A percentile compares a stretch with the other conserved stretches of the same genome.
These are phyloP conservation scores for Clonostachys chloroleuca DNA, from an alignment of 2,329 filamentous ascomycete species.

Conservation along the genomic window DNA sequence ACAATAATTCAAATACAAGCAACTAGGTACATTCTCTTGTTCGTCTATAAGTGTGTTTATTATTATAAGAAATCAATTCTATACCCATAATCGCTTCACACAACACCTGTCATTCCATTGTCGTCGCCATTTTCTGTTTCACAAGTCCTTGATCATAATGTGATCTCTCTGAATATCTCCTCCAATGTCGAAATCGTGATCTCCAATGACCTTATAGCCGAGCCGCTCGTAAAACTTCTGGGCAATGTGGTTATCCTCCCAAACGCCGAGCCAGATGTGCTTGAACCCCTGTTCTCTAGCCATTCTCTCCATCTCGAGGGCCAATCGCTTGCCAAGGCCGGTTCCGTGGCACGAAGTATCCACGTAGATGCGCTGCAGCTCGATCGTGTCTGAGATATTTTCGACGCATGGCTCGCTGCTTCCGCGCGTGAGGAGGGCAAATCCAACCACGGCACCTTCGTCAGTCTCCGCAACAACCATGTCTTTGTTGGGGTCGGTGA, in stretches of 20 bases:
- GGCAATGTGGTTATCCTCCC: conserved; percentile 37
- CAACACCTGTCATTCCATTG: too few species aligned
- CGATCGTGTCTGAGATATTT: conserved; percentile 18
- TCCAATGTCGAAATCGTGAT: conserved; percentile 35
- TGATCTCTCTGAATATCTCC: conserved; percentile 32
- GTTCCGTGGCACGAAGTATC: conserved; percentile 22
- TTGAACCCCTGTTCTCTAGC: conserved; percentile 27
- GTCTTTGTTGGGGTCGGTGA: conserved; percentile 15
- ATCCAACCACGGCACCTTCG: conserved; percentile 23
- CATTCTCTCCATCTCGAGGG: conserved; percentile 17
- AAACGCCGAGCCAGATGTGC: conserved; percentile 40
- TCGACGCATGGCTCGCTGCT: conserved; percentile 29
- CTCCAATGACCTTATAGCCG: conserved; percentile 31
- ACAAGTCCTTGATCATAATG: conserved; percentile 29
- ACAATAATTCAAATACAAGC: too few species aligned
- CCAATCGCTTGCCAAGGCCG: conserved; percentile 29
- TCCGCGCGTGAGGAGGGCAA: conserved; percentile 29
- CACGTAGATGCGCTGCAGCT: conserved; percentile 39
- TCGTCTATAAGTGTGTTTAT: too few species aligned
- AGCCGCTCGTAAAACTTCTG: conserved; percentile 30
- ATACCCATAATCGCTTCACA: too few species aligned
- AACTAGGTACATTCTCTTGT: too few species aligned
- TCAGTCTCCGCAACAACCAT: conserved; percentile 12
- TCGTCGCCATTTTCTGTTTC: too few species aligned
- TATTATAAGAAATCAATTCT: too few species aligned